Evolutionary conservation across 192 early-diverging fungal species (phyloP), one percentile per base, ranked within the genome.

Genomic region (Entomortierella chlamydospora): DNA sequence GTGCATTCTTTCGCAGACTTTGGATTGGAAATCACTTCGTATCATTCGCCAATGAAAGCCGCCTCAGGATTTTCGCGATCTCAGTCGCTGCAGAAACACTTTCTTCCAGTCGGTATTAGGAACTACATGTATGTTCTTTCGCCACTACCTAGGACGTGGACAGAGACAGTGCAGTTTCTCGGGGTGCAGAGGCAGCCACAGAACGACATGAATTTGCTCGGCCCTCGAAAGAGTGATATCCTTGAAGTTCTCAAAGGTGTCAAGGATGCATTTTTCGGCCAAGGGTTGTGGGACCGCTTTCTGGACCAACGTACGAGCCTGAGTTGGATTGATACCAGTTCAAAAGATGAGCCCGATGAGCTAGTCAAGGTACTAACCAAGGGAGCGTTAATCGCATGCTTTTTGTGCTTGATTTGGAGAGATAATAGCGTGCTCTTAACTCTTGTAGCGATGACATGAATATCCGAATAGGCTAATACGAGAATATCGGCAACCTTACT

Each of bases 41-140:
- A 79, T 37, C 76, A 77, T 22, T 77, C 73, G 4, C 73, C 73
- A 10, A 68, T 77, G 47, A 77, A 77, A 45, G 42, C 73, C 0
- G 20, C 60, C 1, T 42, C 65, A 17, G 57, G 30, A 13, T 39
- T 72, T 29, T 23, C 50, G 31, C 50, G 73, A 23, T 68, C 73
- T 30, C 64, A 77, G 34, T 70, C 67, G 45, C 25, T 79, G 3
- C 76, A 79, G 13, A 79, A 70, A 25, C 76, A 79, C 42, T 79
- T 79, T 42, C 67, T 66, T 6, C 76, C 76, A 0, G 63, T 79
- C 28, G 30, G 23, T 15, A 79, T 79, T 37, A 58, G 57, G 17
- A 79, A 61, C 43, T 79, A 79, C 50, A 70, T 79, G 47, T 79
- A 79, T 51, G 47, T 79, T 0, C 23, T 79, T 1, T 70, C 76